Percentiles rank a stretch among this genome's conserved stretches.
phyloP scores from a whole-genome alignment of 805 yeast species.

The Wilhelminamyces savonicus region DNA sequence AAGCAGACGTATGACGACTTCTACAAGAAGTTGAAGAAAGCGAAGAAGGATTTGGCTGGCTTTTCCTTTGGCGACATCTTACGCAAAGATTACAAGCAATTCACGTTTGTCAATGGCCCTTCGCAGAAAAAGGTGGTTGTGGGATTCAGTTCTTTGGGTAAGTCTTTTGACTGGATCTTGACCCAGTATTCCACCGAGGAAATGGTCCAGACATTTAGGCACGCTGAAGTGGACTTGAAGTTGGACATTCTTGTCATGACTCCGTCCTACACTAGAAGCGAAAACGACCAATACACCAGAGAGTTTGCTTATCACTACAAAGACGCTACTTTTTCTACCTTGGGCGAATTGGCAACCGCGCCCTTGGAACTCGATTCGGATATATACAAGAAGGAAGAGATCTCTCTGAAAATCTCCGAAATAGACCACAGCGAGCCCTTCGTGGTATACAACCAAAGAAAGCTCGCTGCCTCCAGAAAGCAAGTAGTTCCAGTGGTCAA shows the following conservation, averaged over 20 bases:
- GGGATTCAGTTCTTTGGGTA: conserved; percentile 77
- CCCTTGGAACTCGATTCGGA: conserved; percentile 19
- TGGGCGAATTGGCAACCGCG: conserved; percentile 13
- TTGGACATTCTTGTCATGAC: conserved; percentile 30
- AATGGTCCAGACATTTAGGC: conserved; percentile 14
- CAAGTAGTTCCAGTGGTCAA: conserved; percentile 71
- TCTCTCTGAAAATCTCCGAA: conserved; percentile 7
- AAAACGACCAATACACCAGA: conserved; percentile 24
- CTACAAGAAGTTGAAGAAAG: conserved; percentile 26
- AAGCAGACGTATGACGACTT: conserved; percentile 1
- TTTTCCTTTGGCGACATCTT: conserved; percentile 57
- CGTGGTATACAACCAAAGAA: conserved; percentile 38
- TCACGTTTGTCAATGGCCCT: conserved; percentile 27
- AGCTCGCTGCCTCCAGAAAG: conserved; percentile 67
- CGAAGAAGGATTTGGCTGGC: conserved; percentile 61
- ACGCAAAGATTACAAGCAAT: conserved; percentile 80
- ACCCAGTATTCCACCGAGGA: conserved; percentile 16
- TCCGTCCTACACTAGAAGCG: conserved; percentile 32
- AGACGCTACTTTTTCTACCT: conserved; percentile 8
- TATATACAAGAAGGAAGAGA: conserved; percentile 14
- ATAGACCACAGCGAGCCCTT: conserved; percentile 8
- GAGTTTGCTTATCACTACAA: conserved; percentile 26
- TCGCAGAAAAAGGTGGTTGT: conserved; percentile 27
- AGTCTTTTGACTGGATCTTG: conserved; percentile 51
- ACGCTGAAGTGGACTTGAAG: conserved; percentile 10